Evolutionary conservation across 2,329 filamentous ascomycete genomes (phyloP).

Genomic region (Phyllachora maydis): DNA sequence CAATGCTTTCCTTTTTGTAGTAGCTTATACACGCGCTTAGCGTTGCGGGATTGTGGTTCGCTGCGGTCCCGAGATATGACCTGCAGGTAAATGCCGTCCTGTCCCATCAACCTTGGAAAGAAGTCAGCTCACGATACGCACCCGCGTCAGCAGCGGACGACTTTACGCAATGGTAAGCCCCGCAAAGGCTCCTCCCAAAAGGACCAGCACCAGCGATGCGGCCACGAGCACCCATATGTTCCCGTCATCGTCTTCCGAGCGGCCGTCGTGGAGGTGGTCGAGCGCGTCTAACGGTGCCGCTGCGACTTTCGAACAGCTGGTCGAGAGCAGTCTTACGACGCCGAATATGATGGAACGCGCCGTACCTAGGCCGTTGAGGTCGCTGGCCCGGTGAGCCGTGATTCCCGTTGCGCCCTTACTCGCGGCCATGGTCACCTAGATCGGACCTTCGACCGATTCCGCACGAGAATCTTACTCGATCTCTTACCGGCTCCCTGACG

Average conservation of each 20-base stretch:
- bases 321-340: conserved; percentile 26
- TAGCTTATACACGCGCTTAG: conserved; percentile 58
- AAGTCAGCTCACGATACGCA: too few relatives aligned
- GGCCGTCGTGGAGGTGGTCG: conserved; percentile 18
- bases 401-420: too few relatives aligned
- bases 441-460: too few relatives aligned
- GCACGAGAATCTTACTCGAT: too few relatives aligned
- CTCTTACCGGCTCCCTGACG: too few relatives aligned
- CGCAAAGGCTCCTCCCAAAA: conserved; percentile 82
- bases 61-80: conserved; percentile 75
- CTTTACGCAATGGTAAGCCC: conserved; percentile 74
- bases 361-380: conserved; percentile 7
- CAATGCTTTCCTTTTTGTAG: conserved; percentile 87
- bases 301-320: conserved; percentile 24
- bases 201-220: conserved; percentile 60
- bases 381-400: too few relatives aligned
- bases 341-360: conserved; percentile 15
- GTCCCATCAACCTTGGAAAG: conserved; percentile 31
- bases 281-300: conserved; percentile 20
- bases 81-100: conserved; percentile 93
- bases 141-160: not conserved
- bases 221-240: conserved; percentile 65
- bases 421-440: too few relatives aligned
- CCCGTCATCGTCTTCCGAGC: conserved; percentile 33
- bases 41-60: conserved; percentile 72